phyloP scores from a whole-genome alignment of 2,329 filamentous ascomycete species.

The Xylaria sp. region DNA sequence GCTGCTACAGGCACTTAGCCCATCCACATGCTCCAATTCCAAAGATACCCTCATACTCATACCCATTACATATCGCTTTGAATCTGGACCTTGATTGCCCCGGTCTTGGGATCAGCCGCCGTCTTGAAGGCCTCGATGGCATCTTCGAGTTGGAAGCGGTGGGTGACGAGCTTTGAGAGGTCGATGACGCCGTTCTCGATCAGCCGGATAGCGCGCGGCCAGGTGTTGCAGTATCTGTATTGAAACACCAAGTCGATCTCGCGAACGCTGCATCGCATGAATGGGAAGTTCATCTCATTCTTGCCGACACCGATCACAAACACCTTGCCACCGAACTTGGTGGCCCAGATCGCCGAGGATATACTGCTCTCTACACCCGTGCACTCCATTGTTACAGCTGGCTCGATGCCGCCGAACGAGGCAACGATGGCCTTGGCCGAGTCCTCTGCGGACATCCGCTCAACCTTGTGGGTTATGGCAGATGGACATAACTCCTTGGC shows the following conservation, averaged over 20 bases:
- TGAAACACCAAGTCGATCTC: conserved; percentile 96
- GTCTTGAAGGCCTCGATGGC: conserved; percentile 86
- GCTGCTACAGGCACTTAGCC: background rate
- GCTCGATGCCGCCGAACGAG: conserved; percentile 72
- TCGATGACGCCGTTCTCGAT: conserved; percentile 80
- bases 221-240: conserved; percentile 94
- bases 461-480: conserved; percentile 75
- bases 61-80: conserved; percentile 51
- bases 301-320: conserved; percentile 95
- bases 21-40: background rate
- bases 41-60: conserved; percentile 35
- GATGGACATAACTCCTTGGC: conserved; percentile 77
- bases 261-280: conserved; percentile 84
- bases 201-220: conserved; percentile 86
- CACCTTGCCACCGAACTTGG: conserved; percentile 93
- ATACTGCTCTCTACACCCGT: conserved; percentile 92
- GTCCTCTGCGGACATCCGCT: conserved; percentile 61
- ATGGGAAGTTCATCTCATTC: conserved; percentile 92
- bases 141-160: conserved; percentile 80
- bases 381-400: conserved; percentile 80
- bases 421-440: conserved; percentile 63
- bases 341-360: conserved; percentile 76
- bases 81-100: conserved; percentile 97
- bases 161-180: conserved; percentile 76
- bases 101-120: conserved; percentile 79